Evolutionary conservation across 2,329 filamentous ascomycete genomes (phyloP).

Genomic region (Pseudogymnoascus sp.): DNA sequence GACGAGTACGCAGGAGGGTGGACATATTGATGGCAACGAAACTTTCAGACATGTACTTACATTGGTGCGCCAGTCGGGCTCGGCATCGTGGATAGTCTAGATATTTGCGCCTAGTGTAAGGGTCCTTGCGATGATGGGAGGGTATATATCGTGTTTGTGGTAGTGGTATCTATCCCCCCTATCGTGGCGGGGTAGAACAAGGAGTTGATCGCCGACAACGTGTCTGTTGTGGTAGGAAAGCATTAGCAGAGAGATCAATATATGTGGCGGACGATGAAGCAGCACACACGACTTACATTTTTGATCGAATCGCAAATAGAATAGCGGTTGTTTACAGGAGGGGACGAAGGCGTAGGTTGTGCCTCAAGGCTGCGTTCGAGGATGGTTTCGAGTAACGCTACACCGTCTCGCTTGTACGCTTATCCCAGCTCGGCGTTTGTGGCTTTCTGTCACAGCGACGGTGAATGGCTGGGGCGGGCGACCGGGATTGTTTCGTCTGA

Average conservation of each 20-base stretch:
- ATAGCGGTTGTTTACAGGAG: neutral
- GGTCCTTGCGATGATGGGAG: constrained; percentile 3
- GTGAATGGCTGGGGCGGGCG: neutral
- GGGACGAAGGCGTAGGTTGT: neutral
- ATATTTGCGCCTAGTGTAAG: neutral
- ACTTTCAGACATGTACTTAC: neutral
- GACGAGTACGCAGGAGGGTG: neutral
- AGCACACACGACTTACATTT: constrained; percentile 1
- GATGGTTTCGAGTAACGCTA: constrained; percentile 9
- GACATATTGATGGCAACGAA: neutral
- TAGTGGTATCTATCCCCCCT: constrained; percentile 10
- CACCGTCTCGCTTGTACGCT: constrained; percentile 9
- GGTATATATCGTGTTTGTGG: neutral
- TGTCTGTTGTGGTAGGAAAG: neutral
- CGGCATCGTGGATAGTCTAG: neutral
- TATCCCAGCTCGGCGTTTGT: constrained; percentile 2
- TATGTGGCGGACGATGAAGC: neutral
- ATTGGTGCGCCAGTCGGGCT: constrained; percentile 4
- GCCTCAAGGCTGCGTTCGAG: constrained; percentile 6
- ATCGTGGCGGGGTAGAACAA: constrained; percentile 9
- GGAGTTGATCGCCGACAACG: constrained; percentile 7
- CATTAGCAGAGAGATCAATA: neutral
- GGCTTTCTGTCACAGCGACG: constrained; percentile 6
- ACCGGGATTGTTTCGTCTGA: neutral
- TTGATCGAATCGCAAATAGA: neutral